Conservation (phyloP, 768 basidiomycete genomes). For the Rhizopogon sp. region DNA sequence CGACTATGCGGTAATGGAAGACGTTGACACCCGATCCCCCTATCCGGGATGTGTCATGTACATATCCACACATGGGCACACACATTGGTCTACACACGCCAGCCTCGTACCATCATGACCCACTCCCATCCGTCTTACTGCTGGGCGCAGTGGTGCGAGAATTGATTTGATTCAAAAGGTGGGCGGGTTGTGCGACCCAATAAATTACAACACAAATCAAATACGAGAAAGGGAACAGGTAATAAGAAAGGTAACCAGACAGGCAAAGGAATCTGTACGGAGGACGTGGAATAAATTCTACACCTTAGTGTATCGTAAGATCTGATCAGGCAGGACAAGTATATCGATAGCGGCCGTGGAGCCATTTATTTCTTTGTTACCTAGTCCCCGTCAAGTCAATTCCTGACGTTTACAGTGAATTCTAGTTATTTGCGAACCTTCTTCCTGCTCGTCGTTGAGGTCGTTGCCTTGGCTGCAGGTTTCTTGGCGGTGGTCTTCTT, state of each 20-base stretch:
- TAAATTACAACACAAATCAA: conserved; percentile 6
- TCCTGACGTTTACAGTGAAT: conserved; percentile 6
- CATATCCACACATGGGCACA: too few relatives aligned
- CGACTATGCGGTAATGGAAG: too few relatives aligned
- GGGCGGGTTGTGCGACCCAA: neutral
- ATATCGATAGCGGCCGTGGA: neutral
- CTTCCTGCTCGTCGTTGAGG: conserved; percentile 16
- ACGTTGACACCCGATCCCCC: too few relatives aligned
- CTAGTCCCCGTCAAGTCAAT: conserved; percentile 11
- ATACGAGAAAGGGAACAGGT: neutral
- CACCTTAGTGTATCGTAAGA: conserved; percentile 1
- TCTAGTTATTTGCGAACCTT: conserved; percentile 3
- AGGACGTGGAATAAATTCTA: conserved; percentile 1
- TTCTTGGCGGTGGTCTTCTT: conserved; percentile 31
- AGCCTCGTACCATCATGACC: too few relatives aligned
- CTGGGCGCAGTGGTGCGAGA: too few relatives aligned
- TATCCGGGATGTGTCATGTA: too few relatives aligned
- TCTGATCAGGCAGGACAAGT: neutral
- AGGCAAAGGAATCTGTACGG: neutral
- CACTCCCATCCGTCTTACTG: too few relatives aligned
- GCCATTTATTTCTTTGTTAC: neutral
- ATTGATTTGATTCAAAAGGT: neutral
- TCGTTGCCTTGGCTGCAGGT: conserved; percentile 7
- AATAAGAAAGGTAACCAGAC: conserved; percentile 2
- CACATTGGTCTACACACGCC: too few relatives aligned